Evolutionary conservation across 1,284 basidiomycete genomes (phyloP), one percentile per base, ranked within the genome.

Genomic region (Xerocomus cyaneibrunnescens): DNA sequence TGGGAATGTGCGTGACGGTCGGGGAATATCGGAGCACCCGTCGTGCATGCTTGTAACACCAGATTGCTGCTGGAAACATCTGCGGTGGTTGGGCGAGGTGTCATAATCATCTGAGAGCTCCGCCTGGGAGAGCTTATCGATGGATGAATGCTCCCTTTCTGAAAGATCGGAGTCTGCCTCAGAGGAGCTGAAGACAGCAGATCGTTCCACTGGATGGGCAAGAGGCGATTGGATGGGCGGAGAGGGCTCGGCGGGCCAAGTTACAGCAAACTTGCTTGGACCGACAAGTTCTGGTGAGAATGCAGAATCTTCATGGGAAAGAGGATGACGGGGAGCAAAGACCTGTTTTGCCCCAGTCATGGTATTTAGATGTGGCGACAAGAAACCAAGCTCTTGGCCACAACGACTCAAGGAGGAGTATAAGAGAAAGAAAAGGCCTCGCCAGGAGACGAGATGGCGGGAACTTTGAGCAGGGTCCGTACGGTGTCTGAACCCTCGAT

Each of bases 1-100:
- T 13, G 87, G 87, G 59, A 85, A 81, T 8, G 84, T 82, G 53
- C 89, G 78, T 43, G 84, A 81, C 42, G 88, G 76, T 35, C 76
- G 77, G 42, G 82, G 81, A 32, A 71, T 60, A 57, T 71, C 64
- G 42, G 65, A 55, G 40, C 27, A 54, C n/a, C 54, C 59, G 47
- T 72, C 68, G 17, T 52, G 55, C 19, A 54, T 37, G 46, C 39
- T 54, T 21, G 54, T 13, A 35, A 31, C 40, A 0, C 65, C 62
- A 23, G 51, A 44, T 32, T 66, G 68, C 39, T 71, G 67, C 30
- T 62, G 67, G 13, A 51, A 47, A 31, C 27, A 56, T 40, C 50
- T 58, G 43, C 66, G 67, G 51, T 59, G 56, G 54, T 56, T 67
- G 25, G 57, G 45, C 3, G 58, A 55, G 46, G 50, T 21, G 55